Percentiles rank a stretch among this genome's conserved stretches.
Conservation (phyloP, 2,329 filamentous ascomycete genomes). For the Nemania abortiva region DNA sequence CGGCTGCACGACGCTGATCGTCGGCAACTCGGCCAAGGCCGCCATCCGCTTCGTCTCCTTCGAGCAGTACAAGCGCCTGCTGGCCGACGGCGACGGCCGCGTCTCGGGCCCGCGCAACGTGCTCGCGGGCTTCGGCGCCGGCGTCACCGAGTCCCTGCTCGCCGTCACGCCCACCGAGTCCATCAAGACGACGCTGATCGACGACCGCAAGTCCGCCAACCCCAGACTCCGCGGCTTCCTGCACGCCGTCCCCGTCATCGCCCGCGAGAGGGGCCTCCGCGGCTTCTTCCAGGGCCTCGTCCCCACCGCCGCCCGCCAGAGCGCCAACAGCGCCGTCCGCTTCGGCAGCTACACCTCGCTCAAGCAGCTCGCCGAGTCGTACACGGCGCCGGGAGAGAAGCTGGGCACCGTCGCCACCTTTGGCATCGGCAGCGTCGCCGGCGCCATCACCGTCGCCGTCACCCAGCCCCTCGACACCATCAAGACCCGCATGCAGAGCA, state of each 20-base stretch:
- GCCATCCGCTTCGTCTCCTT: conserved; percentile 97
- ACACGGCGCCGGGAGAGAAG: conserved; percentile 94
- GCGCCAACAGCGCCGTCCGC: conserved; percentile 91
- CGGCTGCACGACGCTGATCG: conserved; percentile 95
- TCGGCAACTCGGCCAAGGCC: conserved; percentile 96
- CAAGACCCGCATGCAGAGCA: conserved; percentile 98
- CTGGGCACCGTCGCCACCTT: conserved; percentile 90
- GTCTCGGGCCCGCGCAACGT: conserved; percentile 92
- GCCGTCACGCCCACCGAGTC: conserved; percentile 98
- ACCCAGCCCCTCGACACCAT: conserved; percentile 87
- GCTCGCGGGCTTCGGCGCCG: conserved; percentile 92
- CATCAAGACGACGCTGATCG: conserved; percentile 98
- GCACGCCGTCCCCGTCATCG: conserved; percentile 88
- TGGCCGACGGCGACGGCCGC: conserved; percentile 86
- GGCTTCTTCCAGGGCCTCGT: conserved; percentile 98
- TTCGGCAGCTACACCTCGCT: conserved; percentile 93
- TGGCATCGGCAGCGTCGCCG: conserved; percentile 87
- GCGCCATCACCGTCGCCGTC: conserved; percentile 88
- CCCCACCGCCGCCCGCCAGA: conserved; percentile 93
- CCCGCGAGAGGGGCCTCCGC: conserved; percentile 84
- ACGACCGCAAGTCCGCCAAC: conserved; percentile 88
- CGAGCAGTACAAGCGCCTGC: conserved; percentile 88
- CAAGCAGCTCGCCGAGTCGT: conserved; percentile 90
- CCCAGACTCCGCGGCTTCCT: conserved; percentile 93
- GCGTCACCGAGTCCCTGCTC: conserved; percentile 90